Base-by-base conservation (phyloP, 2,329 filamentous ascomycete genomes). In the Scedosporium dehoogii region DNA sequence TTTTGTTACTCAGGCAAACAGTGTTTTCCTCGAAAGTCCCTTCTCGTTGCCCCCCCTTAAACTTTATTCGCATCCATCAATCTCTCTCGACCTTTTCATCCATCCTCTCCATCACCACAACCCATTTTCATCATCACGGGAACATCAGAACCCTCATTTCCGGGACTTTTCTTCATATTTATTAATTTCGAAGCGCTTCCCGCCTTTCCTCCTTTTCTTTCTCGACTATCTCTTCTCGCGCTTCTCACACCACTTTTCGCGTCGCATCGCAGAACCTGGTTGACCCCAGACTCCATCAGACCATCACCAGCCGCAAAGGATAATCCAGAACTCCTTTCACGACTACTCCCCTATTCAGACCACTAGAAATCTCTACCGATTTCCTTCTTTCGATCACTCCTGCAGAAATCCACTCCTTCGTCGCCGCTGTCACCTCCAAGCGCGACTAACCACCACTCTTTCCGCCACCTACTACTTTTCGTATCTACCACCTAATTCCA, bases 401-500 rank as follows among this genome's bases (percentile, higher is more conserved):
- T 16, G 27, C 48, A 7, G 7, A 21, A 46, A 10, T 6, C 44
- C 44, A 46, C 44, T 46, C 44, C 18, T 21, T 46, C 14, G 44
- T 46, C 44, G 44, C 44, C 16, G 16, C 18, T 46, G 18, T 21
- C 44, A 46, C 9, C 29, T 9, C 6, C 7, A 9, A 6, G 29
- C 29, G 21, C 16, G 27, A 41, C 56, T 18, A 41, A 7, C 14
- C 4, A 33, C 10, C 27, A 18, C 23, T 41, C 42, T n/a, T 33
- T 58, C 55, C 38, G 42, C 18, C 56, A 58, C 38, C 65, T 42
- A 63, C 64, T 65, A 66, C 60, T 64, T 66, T 66, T 64, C 63
- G 64, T 62, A 64, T 66, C 62, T 55, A 62, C 58, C 62, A 62
- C 64, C 65, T 62, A 68, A 63, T 66, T 60, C 65, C 65, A 64